Evolutionary conservation across 176 grass and related monocot genomes (phyloP).

Genomic region (Ananas comosus): DNA sequence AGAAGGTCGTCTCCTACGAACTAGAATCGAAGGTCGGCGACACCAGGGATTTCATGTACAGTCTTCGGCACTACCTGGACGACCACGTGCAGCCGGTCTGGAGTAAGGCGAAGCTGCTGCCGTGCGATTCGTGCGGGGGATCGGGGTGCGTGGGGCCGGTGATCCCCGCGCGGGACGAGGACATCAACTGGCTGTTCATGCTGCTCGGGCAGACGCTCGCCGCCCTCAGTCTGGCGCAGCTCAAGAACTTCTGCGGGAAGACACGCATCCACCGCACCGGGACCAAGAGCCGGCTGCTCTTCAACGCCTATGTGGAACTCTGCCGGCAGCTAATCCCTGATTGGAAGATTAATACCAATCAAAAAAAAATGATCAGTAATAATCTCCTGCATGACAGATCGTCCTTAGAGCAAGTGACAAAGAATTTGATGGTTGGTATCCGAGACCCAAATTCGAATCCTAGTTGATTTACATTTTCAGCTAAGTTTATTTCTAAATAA

Average conservation of each 20-base stretch:
- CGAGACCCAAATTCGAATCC: too few species aligned
- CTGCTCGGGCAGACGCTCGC: slow-evolving; percentile 54
- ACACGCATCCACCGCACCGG: slow-evolving; percentile 44
- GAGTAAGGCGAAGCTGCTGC: slow-evolving; percentile 17
- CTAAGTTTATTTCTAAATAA: too few species aligned
- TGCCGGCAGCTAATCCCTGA: slow-evolving; percentile 41
- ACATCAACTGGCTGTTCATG: slow-evolving; percentile 78
- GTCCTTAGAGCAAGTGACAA: too few species aligned
- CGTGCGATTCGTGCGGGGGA: slow-evolving; percentile 31
- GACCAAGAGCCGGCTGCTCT: slow-evolving; percentile 63
- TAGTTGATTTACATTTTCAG: too few species aligned
- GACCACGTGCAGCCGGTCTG: slow-evolving; percentile 37
- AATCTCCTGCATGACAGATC: too few species aligned
- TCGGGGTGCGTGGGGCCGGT: slow-evolving; percentile 19
- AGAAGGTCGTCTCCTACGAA: slow-evolving; percentile 29
- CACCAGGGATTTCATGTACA: slow-evolving; percentile 24
- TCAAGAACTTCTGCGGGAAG: slow-evolving; percentile 70
- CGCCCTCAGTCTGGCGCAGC: slow-evolving; percentile 56
- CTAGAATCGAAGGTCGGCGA: slow-evolving; percentile 36
- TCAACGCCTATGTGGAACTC: slow-evolving; percentile 39
- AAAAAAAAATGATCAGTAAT: not conserved
- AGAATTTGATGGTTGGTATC: too few species aligned
- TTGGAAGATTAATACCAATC: slow-evolving; percentile 1
- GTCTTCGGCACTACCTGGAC: slow-evolving; percentile 33
- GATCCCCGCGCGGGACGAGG: slow-evolving; percentile 36